Evolutionary conservation across 139 green algal species (phyloP).

Genomic region (Pleodorina starrii): DNA sequence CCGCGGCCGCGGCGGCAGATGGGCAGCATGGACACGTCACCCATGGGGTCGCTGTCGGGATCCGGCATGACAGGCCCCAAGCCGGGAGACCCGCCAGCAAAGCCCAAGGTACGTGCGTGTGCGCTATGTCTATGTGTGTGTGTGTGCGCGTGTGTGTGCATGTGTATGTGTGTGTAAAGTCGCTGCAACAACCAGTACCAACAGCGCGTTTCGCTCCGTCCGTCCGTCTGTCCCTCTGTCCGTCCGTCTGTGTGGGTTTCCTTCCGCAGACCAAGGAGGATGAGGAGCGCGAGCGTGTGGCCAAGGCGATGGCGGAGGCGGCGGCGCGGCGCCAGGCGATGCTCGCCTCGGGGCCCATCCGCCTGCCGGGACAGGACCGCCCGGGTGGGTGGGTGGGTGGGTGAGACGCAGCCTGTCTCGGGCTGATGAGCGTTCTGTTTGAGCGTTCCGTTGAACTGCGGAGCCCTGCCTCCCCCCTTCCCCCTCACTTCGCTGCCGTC

Average conservation of each 20-base stretch:
- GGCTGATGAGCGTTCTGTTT: no score
- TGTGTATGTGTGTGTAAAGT: no score
- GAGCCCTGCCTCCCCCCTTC: no score
- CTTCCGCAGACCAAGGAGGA: slow-evolving; percentile 58
- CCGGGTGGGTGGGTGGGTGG: no score
- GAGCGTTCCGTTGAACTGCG: no score
- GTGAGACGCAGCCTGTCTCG: no score
- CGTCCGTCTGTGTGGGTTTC: background rate
- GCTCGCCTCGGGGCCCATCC: slow-evolving; percentile 34
- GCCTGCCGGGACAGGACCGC: slow-evolving; percentile 17
- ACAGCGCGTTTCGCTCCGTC: no score
- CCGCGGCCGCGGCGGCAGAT: slow-evolving; percentile 36
- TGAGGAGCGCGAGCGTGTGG: slow-evolving; percentile 48
- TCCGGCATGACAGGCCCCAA: background rate
- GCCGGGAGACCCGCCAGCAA: background rate
- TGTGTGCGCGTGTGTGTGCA: no score
- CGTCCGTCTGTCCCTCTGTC: no score
- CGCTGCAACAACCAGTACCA: no score
- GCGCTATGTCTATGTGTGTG: no score
- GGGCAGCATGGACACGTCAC: slow-evolving; percentile 6
- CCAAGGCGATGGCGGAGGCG: slow-evolving; percentile 34
- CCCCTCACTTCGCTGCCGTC: no score
- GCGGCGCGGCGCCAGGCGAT: slow-evolving; percentile 3
- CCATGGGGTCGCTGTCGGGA: background rate
- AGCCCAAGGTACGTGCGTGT: background rate